Evolutionary conservation across 345 rosid species (phyloP), one percentile per base, ranked within the genome.

Genomic region (Dovyalis caffra): DNA sequence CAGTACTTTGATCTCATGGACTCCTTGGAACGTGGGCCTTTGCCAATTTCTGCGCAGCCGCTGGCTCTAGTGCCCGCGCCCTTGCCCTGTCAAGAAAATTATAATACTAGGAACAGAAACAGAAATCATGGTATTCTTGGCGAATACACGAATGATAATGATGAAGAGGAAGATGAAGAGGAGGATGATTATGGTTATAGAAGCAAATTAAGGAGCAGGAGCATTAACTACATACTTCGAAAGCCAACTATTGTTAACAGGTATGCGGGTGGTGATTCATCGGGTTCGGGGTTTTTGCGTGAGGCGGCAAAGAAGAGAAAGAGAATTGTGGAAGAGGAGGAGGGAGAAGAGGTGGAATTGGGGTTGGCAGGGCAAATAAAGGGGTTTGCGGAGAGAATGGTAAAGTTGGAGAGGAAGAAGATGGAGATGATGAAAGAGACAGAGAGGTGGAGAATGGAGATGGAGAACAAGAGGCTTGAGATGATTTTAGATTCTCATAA

Each of bases 1-100:
- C 91, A 83, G 14, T 89, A 80, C 78, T 92, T 84, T 75, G 69
- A 80, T n/a, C 85, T 80, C 71, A 92, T 94, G 96, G 92, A 88
- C 77, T 84, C 89, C 56, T 81, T 94, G 33, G 91, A 90, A 74
- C 80, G 81, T 37, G 97, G 89, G 6, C 90, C 97, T 7, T 45
- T 84, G 61, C 95, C 90, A 1, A 85, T 89, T 74, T 77, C 91
- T 2, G 90, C 83, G n/a, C 81, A 79, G 5, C 95, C 91, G 23
- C 78, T 86, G 72, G 69, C 88, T 16, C 64, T 76, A 0, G 60
- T 84, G 0, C 28, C 62, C 28, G n/a, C n/a, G n/a, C n/a, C n/a
- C n/a, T n/a, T n/a, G n/a, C n/a, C n/a, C n/a, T 23, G 14, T 25
- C 25, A 11, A 4, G 62, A 57, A 57, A 57, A 57, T 57, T 57